A percentile compares a stretch with the other conserved stretches of the same genome.
phyloP scores from a whole-genome alignment of 805 yeast genomes.

The Ogataea haglerorum region DNA sequence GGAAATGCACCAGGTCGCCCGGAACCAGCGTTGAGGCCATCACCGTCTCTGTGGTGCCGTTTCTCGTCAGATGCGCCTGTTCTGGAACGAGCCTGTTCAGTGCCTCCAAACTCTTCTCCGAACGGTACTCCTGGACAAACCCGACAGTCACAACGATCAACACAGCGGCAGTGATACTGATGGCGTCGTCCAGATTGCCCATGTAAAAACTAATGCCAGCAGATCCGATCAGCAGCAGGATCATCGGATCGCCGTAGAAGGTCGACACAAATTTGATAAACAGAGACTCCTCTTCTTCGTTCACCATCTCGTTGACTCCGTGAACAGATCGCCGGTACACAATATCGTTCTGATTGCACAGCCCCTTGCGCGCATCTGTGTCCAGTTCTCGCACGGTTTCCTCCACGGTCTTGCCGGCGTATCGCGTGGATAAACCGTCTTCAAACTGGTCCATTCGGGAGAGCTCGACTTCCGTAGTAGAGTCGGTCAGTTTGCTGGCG shows the following conservation, averaged over 20 bases:
- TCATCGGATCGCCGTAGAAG: slow-evolving; percentile 89
- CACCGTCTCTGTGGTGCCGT: slow-evolving; percentile 72
- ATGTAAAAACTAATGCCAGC: slow-evolving; percentile 82
- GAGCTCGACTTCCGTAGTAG: slow-evolving; percentile 8
- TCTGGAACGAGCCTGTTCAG: slow-evolving; percentile 92
- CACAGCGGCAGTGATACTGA: slow-evolving; percentile 90
- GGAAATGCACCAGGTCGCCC: slow-evolving; percentile 87
- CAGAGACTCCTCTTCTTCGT: slow-evolving; percentile 75
- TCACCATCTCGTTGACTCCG: slow-evolving; percentile 76
- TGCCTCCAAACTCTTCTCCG: slow-evolving; percentile 93
- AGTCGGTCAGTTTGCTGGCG: slow-evolving; percentile 18
- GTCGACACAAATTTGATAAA: slow-evolving; percentile 70
- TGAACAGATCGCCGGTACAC: slow-evolving; percentile 65
- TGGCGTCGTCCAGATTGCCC: slow-evolving; percentile 96
- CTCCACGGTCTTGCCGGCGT: slow-evolving; percentile 57
- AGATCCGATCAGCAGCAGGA: slow-evolving; percentile 82
- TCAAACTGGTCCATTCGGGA: slow-evolving; percentile 11
- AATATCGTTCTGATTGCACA: slow-evolving; percentile 67
- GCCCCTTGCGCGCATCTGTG: slow-evolving; percentile 60
- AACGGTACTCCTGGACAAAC: slow-evolving; percentile 93
- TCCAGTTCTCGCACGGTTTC: slow-evolving; percentile 60
- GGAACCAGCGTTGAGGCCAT: slow-evolving; percentile 89
- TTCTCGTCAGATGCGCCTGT: slow-evolving; percentile 88
- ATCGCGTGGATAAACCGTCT: slow-evolving; percentile 48
- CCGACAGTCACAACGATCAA: slow-evolving; percentile 94